A percentile compares a stretch with the other conserved stretches of the same genome.
These are phyloP conservation scores for Paramecium primaurelia DNA, from an alignment of 73 alveolate genomes.

Conservation along the genomic window DNA sequence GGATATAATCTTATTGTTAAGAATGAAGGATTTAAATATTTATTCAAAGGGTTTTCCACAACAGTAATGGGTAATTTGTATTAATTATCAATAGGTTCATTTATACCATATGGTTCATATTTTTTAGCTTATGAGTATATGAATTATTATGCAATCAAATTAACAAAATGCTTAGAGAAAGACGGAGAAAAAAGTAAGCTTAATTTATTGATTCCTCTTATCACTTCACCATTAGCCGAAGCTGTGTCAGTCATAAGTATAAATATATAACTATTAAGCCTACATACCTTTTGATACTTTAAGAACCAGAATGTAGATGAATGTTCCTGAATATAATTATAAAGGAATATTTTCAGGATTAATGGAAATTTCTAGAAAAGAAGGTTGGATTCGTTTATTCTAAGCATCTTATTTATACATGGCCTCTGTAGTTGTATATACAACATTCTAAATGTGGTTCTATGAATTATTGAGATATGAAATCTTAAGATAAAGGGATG, in stretches of 20 bases:
- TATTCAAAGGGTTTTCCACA: constrained; percentile 60
- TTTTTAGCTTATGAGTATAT: constrained; percentile 44
- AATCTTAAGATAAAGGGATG: background rate
- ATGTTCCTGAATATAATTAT: constrained; percentile 54
- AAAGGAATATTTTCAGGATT: constrained; percentile 32
- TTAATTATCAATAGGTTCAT: background rate
- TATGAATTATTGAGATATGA: constrained; percentile 57
- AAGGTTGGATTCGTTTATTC: constrained; percentile 51
- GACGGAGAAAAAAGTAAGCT: background rate
- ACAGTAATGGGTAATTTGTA: constrained; percentile 9
- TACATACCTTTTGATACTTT: constrained; percentile 57
- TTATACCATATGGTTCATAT: constrained; percentile 48
- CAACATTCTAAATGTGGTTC: constrained; percentile 57
- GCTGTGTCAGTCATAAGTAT: constrained; percentile 14
- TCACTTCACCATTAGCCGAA: constrained; percentile 55
- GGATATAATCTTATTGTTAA: constrained; percentile 55
- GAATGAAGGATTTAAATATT: constrained; percentile 54
- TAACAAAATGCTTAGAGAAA: constrained; percentile 3
- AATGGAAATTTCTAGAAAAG: constrained; percentile 41
- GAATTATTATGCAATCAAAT: constrained; percentile 40
- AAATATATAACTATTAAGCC: background rate
- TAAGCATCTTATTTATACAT: constrained; percentile 54
- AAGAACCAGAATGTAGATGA: constrained; percentile 60
- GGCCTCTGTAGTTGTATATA: constrained; percentile 26
- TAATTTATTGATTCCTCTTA: constrained; percentile 40